Conservation (phyloP, 495 filamentous ascomycete species). For the Lepraria neglecta region DNA sequence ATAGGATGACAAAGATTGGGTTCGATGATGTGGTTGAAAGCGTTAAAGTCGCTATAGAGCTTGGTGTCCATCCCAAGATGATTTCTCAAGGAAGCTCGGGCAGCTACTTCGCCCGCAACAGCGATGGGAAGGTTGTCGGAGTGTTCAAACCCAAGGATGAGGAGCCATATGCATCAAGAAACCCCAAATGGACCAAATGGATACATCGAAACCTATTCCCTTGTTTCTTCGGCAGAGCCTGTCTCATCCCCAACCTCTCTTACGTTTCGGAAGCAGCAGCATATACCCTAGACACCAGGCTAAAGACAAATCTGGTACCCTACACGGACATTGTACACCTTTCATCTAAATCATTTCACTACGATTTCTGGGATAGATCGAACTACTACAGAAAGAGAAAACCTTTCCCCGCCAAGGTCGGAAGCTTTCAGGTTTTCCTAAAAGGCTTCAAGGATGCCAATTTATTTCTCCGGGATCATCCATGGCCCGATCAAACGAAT, state of each 20-base stretch:
- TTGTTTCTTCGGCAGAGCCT: conserved; percentile 92
- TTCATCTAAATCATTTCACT: conserved; percentile 95
- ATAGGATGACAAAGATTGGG: conserved; percentile 63
- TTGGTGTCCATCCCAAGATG: conserved; percentile 88
- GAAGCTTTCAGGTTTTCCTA: conserved; percentile 95
- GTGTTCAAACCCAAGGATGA: conserved; percentile 99
- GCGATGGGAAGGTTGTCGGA: conserved; percentile 85
- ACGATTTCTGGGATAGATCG: conserved; percentile 93
- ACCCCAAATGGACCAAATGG: conserved; percentile 96
- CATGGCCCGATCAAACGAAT: conserved; percentile 92
- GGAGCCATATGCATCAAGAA: conserved; percentile 88
- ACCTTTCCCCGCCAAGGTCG: conserved; percentile 81
- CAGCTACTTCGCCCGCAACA: conserved; percentile 93
- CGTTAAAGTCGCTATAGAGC: conserved; percentile 79
- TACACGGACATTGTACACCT: conserved; percentile 93
- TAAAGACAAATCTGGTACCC: conserved; percentile 87
- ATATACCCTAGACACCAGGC: conserved; percentile 84
- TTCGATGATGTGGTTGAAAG: conserved; percentile 90
- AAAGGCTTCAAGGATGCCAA: conserved; percentile 97
- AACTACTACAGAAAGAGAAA: conserved; percentile 82
- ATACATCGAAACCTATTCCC: conserved; percentile 91
- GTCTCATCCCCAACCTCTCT: conserved; percentile 96
- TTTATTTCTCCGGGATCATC: conserved; percentile 86
- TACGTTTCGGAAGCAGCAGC: conserved; percentile 98
- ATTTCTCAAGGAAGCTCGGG: conserved; percentile 96